Percentiles rank a stretch among this genome's conserved stretches.
These are phyloP conservation scores for Solanum piurae DNA, from an alignment of 257 asterid species.

Conservation along the genomic window DNA sequence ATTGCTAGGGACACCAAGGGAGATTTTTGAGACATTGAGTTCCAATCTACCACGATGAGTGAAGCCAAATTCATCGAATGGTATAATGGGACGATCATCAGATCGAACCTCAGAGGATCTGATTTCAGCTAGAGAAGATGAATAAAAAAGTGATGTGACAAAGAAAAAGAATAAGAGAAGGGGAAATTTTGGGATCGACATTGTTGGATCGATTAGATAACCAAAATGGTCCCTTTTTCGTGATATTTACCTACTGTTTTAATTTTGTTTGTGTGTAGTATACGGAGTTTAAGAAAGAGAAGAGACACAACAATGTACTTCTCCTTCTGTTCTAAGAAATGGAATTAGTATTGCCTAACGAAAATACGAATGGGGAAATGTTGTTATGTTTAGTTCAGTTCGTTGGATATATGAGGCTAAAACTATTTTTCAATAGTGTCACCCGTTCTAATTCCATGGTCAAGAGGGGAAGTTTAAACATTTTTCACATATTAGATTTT, in stretches of 20 bases:
- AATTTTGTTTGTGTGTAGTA: neutral
- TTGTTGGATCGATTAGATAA: neutral
- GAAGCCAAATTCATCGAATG: conserved; percentile 82
- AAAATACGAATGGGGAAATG: neutral
- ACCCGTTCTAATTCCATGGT: neutral
- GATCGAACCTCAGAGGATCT: conserved; percentile 43
- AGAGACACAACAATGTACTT: neutral
- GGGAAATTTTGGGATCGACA: neutral
- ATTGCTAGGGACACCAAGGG: conserved; percentile 21
- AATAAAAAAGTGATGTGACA: conserved; percentile 20
- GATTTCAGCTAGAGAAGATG: conserved; percentile 46
- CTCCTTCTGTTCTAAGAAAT: neutral
- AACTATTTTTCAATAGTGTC: neutral
- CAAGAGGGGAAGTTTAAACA: neutral
- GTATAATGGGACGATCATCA: conserved; percentile 58
- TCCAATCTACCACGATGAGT: conserved; percentile 71
- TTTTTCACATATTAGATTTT: neutral
- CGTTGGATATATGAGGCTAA: neutral
- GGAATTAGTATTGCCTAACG: neutral
- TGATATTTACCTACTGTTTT: neutral
- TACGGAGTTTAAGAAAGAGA: neutral
- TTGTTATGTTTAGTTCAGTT: neutral
- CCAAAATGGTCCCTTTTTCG: neutral
- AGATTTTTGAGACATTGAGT: conserved; percentile 47
- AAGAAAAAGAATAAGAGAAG: conserved; percentile 18